phyloP scores from a whole-genome alignment of 495 filamentous ascomycete genomes.

The Penicillium antarcticum region DNA sequence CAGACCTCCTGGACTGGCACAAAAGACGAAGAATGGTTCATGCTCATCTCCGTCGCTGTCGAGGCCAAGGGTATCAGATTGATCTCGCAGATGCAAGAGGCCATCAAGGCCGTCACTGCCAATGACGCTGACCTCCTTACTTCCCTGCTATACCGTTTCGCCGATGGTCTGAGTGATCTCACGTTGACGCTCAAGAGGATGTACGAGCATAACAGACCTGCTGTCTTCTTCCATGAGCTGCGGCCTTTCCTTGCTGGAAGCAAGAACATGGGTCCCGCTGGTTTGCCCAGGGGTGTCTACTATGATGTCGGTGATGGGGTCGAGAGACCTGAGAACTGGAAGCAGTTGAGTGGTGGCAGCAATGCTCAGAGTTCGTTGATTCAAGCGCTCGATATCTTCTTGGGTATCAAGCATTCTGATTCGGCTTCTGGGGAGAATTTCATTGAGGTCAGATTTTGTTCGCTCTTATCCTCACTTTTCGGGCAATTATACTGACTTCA shows the following conservation, averaged over 20 bases:
- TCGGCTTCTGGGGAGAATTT: slow-evolving; percentile 47
- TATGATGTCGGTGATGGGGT: slow-evolving; percentile 73
- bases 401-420: slow-evolving; percentile 83
- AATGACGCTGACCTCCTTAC: slow-evolving; percentile 65
- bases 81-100: slow-evolving; percentile 79
- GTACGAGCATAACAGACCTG: slow-evolving; percentile 83
- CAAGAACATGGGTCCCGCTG: slow-evolving; percentile 94
- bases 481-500: neutral
- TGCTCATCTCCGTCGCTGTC: slow-evolving; percentile 89
- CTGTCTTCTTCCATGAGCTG: slow-evolving; percentile 87
- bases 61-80: slow-evolving; percentile 85
- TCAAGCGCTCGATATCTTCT: slow-evolving; percentile 85
- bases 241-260: slow-evolving; percentile 89
- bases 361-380: slow-evolving; percentile 94
- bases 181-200: slow-evolving; percentile 70
- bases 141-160: slow-evolving; percentile 67
- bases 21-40: slow-evolving; percentile 97
- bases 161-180: slow-evolving; percentile 78
- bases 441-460: slow-evolving; percentile 26
- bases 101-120: slow-evolving; percentile 66
- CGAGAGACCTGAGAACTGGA: slow-evolving; percentile 43
- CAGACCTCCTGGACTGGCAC: slow-evolving; percentile 86
- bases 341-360: slow-evolving; percentile 81
- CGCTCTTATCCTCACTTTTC: too few species aligned
- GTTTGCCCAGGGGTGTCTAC: slow-evolving; percentile 79